Evolutionary conservation across 257 asterid species (phyloP).

Genomic region (Capsicum baccatum): DNA sequence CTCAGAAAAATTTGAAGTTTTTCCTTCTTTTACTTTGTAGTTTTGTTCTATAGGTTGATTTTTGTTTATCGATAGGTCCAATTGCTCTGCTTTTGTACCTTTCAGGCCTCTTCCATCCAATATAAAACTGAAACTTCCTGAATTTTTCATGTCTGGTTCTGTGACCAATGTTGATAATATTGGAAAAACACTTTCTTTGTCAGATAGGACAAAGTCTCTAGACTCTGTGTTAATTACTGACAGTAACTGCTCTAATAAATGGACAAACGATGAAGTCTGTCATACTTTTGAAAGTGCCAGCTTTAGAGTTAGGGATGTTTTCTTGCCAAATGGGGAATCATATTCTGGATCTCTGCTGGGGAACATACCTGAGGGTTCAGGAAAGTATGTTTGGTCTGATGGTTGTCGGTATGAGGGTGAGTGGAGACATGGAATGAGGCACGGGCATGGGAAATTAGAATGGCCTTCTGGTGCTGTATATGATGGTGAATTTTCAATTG

Average conservation of each 20-base stretch:
- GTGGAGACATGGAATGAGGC: slow-evolving; percentile 94
- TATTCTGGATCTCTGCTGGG: slow-evolving; percentile 72
- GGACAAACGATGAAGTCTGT: slow-evolving; percentile 56
- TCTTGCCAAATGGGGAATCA: slow-evolving; percentile 60
- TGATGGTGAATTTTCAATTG: slow-evolving; percentile 89
- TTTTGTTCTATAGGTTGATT: not conserved
- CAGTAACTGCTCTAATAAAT: slow-evolving; percentile 36
- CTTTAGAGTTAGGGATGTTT: slow-evolving; percentile 54
- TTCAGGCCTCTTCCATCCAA: not conserved
- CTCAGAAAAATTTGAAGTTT: not conserved
- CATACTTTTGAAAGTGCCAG: slow-evolving; percentile 48
- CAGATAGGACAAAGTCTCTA: slow-evolving; percentile 64
- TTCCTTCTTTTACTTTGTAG: not conserved
- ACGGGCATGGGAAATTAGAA: slow-evolving; percentile 74
- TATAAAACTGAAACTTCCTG: slow-evolving; percentile 41
- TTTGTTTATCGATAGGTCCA: not conserved
- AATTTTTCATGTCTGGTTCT: slow-evolving; percentile 94
- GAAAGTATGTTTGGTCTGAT: slow-evolving; percentile 80
- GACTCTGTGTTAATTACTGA: slow-evolving; percentile 46
- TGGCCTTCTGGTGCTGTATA: slow-evolving; percentile 85
- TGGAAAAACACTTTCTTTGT: slow-evolving; percentile 60
- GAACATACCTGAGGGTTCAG: slow-evolving; percentile 76
- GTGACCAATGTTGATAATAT: slow-evolving; percentile 59
- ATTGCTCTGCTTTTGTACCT: slow-evolving; percentile 6
- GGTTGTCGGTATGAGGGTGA: slow-evolving; percentile 86